Conservation (phyloP, 2,329 filamentous ascomycete species). For the Zasmidium angulare region DNA sequence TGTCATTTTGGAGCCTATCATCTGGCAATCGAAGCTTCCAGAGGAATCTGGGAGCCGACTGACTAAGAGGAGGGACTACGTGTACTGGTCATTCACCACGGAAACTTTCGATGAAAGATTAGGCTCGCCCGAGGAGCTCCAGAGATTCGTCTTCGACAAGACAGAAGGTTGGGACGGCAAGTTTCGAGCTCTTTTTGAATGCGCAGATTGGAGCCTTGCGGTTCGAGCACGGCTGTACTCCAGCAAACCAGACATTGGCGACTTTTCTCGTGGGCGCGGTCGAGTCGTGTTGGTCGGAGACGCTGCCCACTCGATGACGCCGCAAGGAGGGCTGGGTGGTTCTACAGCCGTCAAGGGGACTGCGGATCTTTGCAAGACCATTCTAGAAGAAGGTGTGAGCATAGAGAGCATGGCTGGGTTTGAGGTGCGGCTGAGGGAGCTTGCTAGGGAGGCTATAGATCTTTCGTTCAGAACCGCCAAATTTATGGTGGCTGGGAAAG, state of each 20-base stretch:
- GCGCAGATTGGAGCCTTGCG: constrained; percentile 3
- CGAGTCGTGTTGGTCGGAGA: constrained; percentile 1
- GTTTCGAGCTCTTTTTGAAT: neutral
- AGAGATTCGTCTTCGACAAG: neutral
- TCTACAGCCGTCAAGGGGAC: neutral
- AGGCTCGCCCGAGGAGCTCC: neutral
- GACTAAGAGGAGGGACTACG: neutral
- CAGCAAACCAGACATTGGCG: constrained; percentile 5
- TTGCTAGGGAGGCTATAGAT: constrained; percentile 1
- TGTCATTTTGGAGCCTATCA: constrained; percentile 2
- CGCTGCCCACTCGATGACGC: constrained; percentile 2
- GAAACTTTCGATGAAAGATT: neutral
- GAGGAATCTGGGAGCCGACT: neutral
- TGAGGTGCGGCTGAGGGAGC: neutral
- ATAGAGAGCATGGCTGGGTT: neutral
- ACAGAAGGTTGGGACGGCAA: neutral
- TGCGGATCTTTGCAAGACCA: neutral
- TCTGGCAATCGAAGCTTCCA: neutral
- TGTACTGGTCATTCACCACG: constrained; percentile 2
- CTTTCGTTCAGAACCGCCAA: constrained; percentile 1
- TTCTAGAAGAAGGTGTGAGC: neutral
- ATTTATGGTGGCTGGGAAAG: constrained; percentile 3
- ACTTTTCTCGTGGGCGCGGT: neutral
- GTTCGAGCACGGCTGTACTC: constrained; percentile 1
- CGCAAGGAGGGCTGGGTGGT: constrained; percentile 1